Percentiles rank a stretch among this genome's conserved stretches.
phyloP scores from a whole-genome alignment of 176 grass and related monocot species.

The Aegilops bicornis region DNA sequence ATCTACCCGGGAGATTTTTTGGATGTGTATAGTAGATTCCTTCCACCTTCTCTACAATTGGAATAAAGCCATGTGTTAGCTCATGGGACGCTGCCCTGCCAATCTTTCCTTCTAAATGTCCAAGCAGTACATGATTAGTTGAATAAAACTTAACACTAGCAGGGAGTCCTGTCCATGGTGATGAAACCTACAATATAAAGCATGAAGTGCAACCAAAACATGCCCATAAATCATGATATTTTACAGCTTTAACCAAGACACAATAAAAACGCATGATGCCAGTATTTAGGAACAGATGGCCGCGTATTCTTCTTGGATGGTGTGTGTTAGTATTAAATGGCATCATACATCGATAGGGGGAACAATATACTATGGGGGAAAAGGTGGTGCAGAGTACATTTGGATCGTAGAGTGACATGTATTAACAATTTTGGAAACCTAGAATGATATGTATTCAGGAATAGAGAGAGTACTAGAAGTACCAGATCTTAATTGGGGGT shows the following conservation, averaged over 20 bases:
- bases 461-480: neutral
- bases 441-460: neutral
- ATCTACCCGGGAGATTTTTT: slow-evolving; percentile 68
- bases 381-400: neutral
- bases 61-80: slow-evolving; percentile 82
- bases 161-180: slow-evolving; percentile 67
- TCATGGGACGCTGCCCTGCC: slow-evolving; percentile 46
- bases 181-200: slow-evolving; percentile 51
- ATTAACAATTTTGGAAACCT: no score
- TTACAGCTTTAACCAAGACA: no score
- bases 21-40: slow-evolving; percentile 82
- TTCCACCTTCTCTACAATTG: slow-evolving; percentile 53
- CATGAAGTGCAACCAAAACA: neutral
- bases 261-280: neutral
- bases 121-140: slow-evolving; percentile 56
- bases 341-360: no score
- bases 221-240: neutral
- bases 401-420: neutral
- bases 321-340: no score
- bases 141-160: slow-evolving; percentile 89
- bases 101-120: slow-evolving; percentile 71
- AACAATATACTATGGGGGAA: no score
- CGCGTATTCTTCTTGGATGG: no score
- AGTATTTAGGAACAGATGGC: no score
- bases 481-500: no score